phyloP scores from a whole-genome alignment of 768 basidiomycete species.

The Podaxis rugospora region DNA sequence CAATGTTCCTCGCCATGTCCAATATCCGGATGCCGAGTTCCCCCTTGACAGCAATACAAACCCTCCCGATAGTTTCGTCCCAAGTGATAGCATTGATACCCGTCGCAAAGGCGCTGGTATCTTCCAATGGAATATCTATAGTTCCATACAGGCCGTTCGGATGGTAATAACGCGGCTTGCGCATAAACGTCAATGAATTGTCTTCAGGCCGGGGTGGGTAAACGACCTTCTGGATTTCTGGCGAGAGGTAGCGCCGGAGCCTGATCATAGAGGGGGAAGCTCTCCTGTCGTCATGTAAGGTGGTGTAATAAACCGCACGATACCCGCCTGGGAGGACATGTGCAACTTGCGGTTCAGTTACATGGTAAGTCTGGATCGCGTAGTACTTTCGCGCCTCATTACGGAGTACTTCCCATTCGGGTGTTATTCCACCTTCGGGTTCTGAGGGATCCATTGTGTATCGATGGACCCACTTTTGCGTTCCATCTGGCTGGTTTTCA shows the following conservation, averaged over 20 bases:
- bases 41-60: slow-evolving; percentile 45
- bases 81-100: slow-evolving; percentile 50
- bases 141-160: slow-evolving; percentile 6
- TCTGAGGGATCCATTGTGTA: slow-evolving; percentile 15
- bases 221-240: slow-evolving; percentile 2
- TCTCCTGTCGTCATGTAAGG: slow-evolving; percentile 24
- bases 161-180: not conserved
- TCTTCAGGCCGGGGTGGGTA: slow-evolving; percentile 4
- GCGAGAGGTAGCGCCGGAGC: slow-evolving; percentile 36
- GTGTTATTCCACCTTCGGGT: slow-evolving; percentile 15
- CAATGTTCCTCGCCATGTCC: slow-evolving; percentile 37
- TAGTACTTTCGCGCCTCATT: not conserved
- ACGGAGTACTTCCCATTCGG: slow-evolving; percentile 18
- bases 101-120: slow-evolving; percentile 16
- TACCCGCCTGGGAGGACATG: slow-evolving; percentile 39
- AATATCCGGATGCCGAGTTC: slow-evolving; percentile 38
- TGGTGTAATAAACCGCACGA: slow-evolving; percentile 38
- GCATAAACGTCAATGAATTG: slow-evolving; percentile 4
- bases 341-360: slow-evolving; percentile 21
- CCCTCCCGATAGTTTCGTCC: slow-evolving; percentile 62
- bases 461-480: not conserved
- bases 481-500: slow-evolving; percentile 4
- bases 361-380: slow-evolving; percentile 13
- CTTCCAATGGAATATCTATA: not conserved
- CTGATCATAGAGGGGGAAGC: slow-evolving; percentile 29